phyloP scores from a whole-genome alignment of 2,329 filamentous ascomycete species.

The Xylaria sp. region DNA sequence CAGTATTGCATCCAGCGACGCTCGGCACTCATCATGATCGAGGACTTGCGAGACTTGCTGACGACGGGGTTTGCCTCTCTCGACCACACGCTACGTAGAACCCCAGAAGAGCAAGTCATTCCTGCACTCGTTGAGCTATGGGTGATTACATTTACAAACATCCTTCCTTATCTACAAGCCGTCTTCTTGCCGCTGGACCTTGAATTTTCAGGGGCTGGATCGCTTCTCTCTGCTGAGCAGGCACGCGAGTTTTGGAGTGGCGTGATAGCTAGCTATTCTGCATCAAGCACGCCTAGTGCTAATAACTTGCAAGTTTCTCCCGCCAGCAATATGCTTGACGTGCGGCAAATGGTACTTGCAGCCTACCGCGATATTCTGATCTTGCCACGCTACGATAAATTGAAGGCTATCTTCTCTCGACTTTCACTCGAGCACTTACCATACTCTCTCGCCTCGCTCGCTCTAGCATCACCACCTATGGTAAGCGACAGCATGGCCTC shows the following conservation, averaged over 20 bases:
- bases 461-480: slow-evolving; percentile 58
- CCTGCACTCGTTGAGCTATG: slow-evolving; percentile 91
- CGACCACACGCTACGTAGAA: slow-evolving; percentile 79
- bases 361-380: slow-evolving; percentile 90
- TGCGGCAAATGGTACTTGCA: slow-evolving; percentile 85
- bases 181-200: slow-evolving; percentile 93
- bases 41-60: slow-evolving; percentile 77
- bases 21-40: slow-evolving; percentile 71
- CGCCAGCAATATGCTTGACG: slow-evolving; percentile 70
- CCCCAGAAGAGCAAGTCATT: slow-evolving; percentile 87
- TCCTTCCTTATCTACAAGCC: slow-evolving; percentile 92
- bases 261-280: slow-evolving; percentile 54
- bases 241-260: slow-evolving; percentile 91
- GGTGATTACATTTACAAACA: slow-evolving; percentile 88
- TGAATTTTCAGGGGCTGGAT: slow-evolving; percentile 85
- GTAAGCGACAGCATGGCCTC: slow-evolving; percentile 54
- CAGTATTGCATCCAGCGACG: slow-evolving; percentile 78
- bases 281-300: slow-evolving; percentile 31
- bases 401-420: slow-evolving; percentile 89
- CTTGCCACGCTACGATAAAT: slow-evolving; percentile 82
- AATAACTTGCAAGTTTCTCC: slow-evolving; percentile 52
- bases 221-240: slow-evolving; percentile 77
- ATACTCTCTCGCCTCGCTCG: slow-evolving; percentile 57
- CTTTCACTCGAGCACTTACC: slow-evolving; percentile 81
- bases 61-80: slow-evolving; percentile 84